phyloP scores from a whole-genome alignment of 2,329 filamentous ascomycete species.

The Neonectria coccinea region DNA sequence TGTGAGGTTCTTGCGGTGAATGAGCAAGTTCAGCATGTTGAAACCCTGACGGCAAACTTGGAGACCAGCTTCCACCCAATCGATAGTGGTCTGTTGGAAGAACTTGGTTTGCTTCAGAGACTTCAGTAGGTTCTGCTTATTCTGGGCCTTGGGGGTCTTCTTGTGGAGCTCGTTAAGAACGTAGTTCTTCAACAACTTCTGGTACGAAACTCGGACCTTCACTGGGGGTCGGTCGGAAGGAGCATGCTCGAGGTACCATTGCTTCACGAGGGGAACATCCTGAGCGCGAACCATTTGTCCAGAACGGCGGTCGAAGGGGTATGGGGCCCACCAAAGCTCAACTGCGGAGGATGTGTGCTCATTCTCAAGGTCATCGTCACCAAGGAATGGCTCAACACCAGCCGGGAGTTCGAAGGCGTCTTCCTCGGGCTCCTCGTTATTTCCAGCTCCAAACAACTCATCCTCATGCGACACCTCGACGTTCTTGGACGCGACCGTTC shows the following conservation, averaged over 20 bases:
- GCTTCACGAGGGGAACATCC: constrained; percentile 96
- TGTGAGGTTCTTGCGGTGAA: constrained; percentile 97
- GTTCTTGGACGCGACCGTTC: constrained; percentile 94
- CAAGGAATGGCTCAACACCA: constrained; percentile 87
- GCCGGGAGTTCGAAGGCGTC: constrained; percentile 86
- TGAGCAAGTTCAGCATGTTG: constrained; percentile 98
- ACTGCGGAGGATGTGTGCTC: constrained; percentile 92
- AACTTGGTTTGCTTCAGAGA: constrained; percentile 97
- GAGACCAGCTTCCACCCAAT: constrained; percentile 98
- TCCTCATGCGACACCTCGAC: constrained; percentile 93
- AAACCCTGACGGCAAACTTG: constrained; percentile 98
- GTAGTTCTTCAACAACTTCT: constrained; percentile 95
- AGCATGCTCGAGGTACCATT: constrained; percentile 98
- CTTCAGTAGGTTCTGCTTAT: constrained; percentile 90
- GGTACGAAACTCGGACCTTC: constrained; percentile 97
- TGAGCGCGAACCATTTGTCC: constrained; percentile 97
- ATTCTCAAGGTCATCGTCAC: constrained; percentile 88
- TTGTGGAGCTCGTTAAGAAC: constrained; percentile 97
- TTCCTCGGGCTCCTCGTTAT: constrained; percentile 79
- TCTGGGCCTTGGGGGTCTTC: constrained; percentile 93
- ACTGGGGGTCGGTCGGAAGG: constrained; percentile 87
- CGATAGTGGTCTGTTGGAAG: constrained; percentile 99
- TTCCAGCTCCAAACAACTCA: constrained; percentile 86
- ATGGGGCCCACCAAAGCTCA: constrained; percentile 97
- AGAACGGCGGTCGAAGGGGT: constrained; percentile 92